A percentile compares a stretch with the other conserved stretches of the same genome.
Conservation (phyloP, 1,284 basidiomycete species). For the Cutaneotrichosporon daszewskae region DNA sequence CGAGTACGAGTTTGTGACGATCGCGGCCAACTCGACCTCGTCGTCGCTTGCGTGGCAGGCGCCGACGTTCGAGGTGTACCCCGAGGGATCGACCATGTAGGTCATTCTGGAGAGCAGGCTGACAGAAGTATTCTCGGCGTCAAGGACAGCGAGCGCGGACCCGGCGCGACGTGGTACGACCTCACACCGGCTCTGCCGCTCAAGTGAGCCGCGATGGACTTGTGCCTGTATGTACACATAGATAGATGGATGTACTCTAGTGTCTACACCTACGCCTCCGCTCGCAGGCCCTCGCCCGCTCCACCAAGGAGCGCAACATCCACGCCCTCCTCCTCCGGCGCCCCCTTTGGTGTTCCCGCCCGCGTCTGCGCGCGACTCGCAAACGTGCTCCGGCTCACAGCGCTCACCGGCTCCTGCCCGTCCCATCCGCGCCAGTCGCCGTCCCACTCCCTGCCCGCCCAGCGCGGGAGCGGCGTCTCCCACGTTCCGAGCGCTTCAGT, state of each 20-base stretch:
- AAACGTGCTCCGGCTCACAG: too few species aligned
- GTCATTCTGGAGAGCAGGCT: neutral
- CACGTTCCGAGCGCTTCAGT: conserved; percentile 44
- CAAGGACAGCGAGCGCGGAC: conserved; percentile 19
- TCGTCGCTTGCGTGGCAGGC: conserved; percentile 20
- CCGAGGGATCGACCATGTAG: conserved; percentile 30
- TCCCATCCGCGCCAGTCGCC: conserved; percentile 48
- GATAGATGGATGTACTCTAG: too few species aligned
- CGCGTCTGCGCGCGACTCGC: too few species aligned
- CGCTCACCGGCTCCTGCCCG: conserved; percentile 20
- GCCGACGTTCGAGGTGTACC: conserved; percentile 17
- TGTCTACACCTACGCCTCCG: too few species aligned
- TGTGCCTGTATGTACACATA: too few species aligned
- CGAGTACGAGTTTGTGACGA: conserved; percentile 20
- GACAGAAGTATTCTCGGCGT: conserved; percentile 27
- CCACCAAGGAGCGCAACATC: too few species aligned
- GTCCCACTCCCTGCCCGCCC: conserved; percentile 47
- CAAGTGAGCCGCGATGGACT: neutral
- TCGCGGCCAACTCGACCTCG: conserved; percentile 17
- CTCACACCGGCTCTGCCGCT: conserved; percentile 18
- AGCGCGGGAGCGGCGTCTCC: conserved; percentile 46
- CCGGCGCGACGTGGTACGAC: conserved; percentile 29
- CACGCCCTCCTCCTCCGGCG: too few species aligned
- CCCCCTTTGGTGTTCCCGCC: too few species aligned
- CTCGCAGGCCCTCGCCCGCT: too few species aligned